phyloP scores from a whole-genome alignment of 2,329 filamentous ascomycete species.

The Pseudogymnoascus verrucosus region DNA sequence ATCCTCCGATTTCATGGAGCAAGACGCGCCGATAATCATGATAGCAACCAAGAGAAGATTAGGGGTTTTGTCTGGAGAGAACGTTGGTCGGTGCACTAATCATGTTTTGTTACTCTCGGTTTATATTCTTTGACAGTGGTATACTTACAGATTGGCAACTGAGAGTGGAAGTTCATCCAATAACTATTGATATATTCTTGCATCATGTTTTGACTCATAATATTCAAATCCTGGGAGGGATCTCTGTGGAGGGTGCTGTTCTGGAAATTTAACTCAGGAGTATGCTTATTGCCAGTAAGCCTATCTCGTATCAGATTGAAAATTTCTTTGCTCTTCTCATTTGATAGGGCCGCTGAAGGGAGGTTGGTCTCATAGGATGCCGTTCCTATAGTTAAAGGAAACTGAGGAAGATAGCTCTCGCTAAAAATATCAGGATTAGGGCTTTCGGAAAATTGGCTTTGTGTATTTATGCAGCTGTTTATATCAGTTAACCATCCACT shows the following conservation, averaged over 20 bases:
- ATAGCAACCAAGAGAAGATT: conserved; percentile 79
- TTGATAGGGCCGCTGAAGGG: conserved; percentile 69
- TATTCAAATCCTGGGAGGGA: conserved; percentile 53
- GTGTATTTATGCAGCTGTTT: conserved; percentile 5
- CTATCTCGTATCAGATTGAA: conserved; percentile 72
- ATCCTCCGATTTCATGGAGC: conserved; percentile 74
- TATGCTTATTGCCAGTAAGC: conserved; percentile 73
- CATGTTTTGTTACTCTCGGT: background rate
- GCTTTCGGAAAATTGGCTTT: conserved; percentile 44
- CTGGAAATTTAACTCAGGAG: conserved; percentile 65
- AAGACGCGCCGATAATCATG: conserved; percentile 87
- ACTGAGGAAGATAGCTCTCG: conserved; percentile 44
- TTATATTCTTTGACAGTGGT: background rate
- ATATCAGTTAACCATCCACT: conserved; percentile 10
- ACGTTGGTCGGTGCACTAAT: conserved; percentile 78
- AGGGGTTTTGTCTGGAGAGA: conserved; percentile 77
- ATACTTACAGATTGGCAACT: conserved; percentile 68
- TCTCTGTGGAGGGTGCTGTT: conserved; percentile 73
- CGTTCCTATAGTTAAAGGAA: conserved; percentile 52
- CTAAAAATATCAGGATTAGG: conserved; percentile 41
- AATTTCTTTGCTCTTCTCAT: conserved; percentile 77
- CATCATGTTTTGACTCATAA: conserved; percentile 88
- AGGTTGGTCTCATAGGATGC: conserved; percentile 88
- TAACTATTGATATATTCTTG: conserved; percentile 88
- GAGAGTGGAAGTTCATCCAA: conserved; percentile 90